Conservation (phyloP, 805 yeast genomes). For the Spathaspora girioi region DNA sequence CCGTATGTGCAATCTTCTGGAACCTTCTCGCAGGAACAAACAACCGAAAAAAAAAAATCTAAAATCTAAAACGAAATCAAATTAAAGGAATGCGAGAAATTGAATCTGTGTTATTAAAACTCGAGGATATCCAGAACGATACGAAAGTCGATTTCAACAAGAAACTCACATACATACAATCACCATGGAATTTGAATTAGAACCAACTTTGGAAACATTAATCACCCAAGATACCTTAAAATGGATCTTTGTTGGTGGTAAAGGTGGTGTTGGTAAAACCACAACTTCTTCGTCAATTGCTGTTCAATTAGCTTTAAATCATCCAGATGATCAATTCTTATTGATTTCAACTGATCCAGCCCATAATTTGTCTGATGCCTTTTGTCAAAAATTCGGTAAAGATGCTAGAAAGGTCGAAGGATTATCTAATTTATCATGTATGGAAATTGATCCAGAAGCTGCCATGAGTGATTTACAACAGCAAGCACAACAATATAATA, state of each 20-base stretch:
- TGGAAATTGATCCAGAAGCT: slow-evolving; percentile 98
- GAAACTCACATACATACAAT: background rate
- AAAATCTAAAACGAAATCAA: background rate
- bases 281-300: slow-evolving; percentile 96
- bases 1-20: slow-evolving; percentile 1
- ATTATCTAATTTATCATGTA: slow-evolving; percentile 81
- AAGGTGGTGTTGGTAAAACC: slow-evolving; percentile 99
- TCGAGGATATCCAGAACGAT: background rate
- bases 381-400: slow-evolving; percentile 96
- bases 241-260: slow-evolving; percentile 99
- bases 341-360: slow-evolving; percentile 98
- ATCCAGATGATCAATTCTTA: slow-evolving; percentile 77
- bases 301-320: slow-evolving; percentile 80
- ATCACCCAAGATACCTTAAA: slow-evolving; percentile 64
- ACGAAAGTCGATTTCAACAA: background rate
- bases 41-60: background rate
- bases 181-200: slow-evolving; percentile 56
- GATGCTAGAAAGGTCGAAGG: slow-evolving; percentile 95
- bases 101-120: no score
- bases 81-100: background rate
- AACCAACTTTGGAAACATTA: slow-evolving; percentile 68
- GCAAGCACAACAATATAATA: slow-evolving; percentile 54
- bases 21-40: slow-evolving; percentile 1
- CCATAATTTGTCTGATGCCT: slow-evolving; percentile 95
- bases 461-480: slow-evolving; percentile 79